Conservation (phyloP, 192 early-diverging fungal species). For the Coemansia pectinata region DNA sequence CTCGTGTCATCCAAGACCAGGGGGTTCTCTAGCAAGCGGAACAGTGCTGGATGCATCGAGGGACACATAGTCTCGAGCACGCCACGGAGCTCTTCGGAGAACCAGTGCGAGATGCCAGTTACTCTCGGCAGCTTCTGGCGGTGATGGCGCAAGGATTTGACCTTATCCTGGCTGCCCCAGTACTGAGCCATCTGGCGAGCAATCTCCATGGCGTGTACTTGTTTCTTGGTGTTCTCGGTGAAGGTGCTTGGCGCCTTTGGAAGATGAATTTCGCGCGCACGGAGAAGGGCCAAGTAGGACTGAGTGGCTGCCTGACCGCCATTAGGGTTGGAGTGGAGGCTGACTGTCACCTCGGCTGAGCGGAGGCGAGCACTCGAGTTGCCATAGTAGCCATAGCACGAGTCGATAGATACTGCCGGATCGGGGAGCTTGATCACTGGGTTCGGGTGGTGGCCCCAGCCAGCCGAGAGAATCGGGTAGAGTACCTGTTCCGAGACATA, state of each 20-base stretch:
- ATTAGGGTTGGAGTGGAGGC: conserved; percentile 18
- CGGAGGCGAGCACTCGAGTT: conserved; percentile 3
- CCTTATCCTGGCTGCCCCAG: conserved; percentile 46
- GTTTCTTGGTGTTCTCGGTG: conserved; percentile 47
- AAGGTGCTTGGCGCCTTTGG: conserved; percentile 39
- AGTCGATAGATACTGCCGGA: conserved; percentile 27
- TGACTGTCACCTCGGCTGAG: conserved; percentile 28
- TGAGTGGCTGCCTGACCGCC: conserved; percentile 7
- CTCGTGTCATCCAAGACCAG: conserved; percentile 33
- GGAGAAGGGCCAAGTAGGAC: conserved; percentile 27
- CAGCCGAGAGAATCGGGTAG: conserved; percentile 40
- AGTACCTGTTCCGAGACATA: conserved; percentile 53
- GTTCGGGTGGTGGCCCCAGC: conserved; percentile 34
- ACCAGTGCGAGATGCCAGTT: conserved; percentile 52
- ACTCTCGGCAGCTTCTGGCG: conserved; percentile 48
- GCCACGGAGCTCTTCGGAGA: conserved; percentile 51
- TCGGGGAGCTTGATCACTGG: conserved; percentile 37
- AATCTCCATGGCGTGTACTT: conserved; percentile 53
- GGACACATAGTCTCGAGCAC: conserved; percentile 51
- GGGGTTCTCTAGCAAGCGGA: conserved; percentile 50
- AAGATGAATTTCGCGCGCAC: conserved; percentile 19
- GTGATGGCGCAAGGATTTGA: conserved; percentile 38
- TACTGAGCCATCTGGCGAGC: conserved; percentile 56
- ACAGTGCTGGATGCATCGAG: conserved; percentile 43
- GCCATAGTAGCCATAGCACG: conserved; percentile 14